Evolutionary conservation across 352 stramenopile species (phyloP).

Genomic region (Phytopythium mirpurense): DNA sequence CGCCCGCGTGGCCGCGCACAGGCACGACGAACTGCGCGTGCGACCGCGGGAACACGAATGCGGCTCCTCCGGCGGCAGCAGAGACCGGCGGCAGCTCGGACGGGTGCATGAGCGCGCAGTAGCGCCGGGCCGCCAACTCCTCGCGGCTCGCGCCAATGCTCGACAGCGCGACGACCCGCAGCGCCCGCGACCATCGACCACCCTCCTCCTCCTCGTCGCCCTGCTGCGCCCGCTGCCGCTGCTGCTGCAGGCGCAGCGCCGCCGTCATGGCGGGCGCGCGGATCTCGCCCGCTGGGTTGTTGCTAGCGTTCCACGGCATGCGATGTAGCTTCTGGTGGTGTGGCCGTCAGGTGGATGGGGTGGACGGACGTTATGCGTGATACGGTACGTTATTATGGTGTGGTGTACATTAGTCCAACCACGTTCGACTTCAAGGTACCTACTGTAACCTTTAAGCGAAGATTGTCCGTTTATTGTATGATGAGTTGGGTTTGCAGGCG

Average conservation of each 20-base stretch:
- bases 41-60: conserved; percentile 52
- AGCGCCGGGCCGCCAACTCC: conserved; percentile 19
- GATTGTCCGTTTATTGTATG: neutral
- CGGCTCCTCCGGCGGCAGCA: conserved; percentile 8
- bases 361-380: neutral
- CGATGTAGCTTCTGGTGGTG: neutral
- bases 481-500: no score
- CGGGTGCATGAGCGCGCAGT: conserved; percentile 59
- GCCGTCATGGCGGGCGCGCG: conserved; percentile 65
- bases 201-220: conserved; percentile 25
- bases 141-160: conserved; percentile 16
- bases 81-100: conserved; percentile 41
- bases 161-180: conserved; percentile 44
- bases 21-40: conserved; percentile 75
- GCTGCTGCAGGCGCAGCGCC: conserved; percentile 45
- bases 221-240: conserved; percentile 39
- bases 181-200: conserved; percentile 23
- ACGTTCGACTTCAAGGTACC: no score
- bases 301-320: conserved; percentile 85
- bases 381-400: neutral
- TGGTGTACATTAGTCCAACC: neutral
- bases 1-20: conserved; percentile 28
- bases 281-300: conserved; percentile 79
- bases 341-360: neutral
- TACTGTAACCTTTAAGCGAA: no score